Conservation (phyloP, 2,329 filamentous ascomycete species). For the Corinectria fuckeliana region DNA sequence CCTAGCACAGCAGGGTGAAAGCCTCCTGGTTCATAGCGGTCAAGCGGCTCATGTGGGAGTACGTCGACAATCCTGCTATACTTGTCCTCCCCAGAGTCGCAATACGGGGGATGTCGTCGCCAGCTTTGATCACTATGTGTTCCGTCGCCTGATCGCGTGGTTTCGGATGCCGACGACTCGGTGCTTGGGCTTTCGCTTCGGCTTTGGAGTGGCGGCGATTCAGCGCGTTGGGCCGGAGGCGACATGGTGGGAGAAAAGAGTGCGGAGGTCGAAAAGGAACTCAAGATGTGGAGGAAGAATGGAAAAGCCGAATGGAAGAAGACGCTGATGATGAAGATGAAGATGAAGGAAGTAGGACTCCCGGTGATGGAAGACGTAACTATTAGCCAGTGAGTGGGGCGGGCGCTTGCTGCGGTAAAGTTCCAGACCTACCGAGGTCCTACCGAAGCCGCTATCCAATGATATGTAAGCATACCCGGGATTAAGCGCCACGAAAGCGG, state of each 20-base stretch:
- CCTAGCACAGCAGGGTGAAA: slow-evolving; percentile 14
- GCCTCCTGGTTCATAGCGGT: neutral
- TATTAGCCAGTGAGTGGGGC: too few relatives aligned
- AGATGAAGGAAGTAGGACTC: too few relatives aligned
- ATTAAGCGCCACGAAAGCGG: too few relatives aligned
- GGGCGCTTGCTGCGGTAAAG: too few relatives aligned
- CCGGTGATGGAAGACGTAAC: neutral
- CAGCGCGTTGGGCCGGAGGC: neutral
- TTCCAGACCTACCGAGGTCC: too few relatives aligned
- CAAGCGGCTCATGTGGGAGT: neutral
- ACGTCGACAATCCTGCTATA: neutral
- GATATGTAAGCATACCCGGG: too few relatives aligned
- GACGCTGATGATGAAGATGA: neutral
- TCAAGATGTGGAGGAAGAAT: neutral
- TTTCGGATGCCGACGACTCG: neutral
- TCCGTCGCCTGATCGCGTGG: neutral
- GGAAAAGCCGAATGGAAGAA: neutral
- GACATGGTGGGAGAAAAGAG: neutral
- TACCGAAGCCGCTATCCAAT: too few relatives aligned
- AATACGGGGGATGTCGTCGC: neutral
- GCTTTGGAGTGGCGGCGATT: neutral
- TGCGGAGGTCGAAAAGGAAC: too few relatives aligned
- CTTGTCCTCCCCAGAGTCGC: neutral
- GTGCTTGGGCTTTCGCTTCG: neutral
- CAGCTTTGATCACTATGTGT: neutral